phyloP scores from a whole-genome alignment of 345 rosid genomes.

The Sapria himalayana region DNA sequence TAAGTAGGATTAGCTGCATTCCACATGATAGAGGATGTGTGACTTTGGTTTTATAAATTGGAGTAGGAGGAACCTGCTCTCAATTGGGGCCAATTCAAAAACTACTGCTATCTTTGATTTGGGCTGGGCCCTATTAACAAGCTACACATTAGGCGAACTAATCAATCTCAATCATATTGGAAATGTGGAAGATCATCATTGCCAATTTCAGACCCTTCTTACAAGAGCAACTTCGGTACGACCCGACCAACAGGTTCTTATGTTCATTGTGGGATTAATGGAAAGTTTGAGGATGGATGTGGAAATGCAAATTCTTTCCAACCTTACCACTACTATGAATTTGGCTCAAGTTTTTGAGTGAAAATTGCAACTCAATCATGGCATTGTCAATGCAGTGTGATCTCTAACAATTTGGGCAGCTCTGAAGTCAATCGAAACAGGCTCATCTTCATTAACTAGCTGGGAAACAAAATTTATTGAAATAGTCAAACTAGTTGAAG shows the following conservation, averaged over 20 bases:
- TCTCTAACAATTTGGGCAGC: not conserved
- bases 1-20: not conserved
- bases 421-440: not conserved
- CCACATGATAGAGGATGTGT: not conserved
- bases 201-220: not conserved
- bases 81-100: not conserved
- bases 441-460: not conserved
- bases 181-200: not conserved
- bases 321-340: not conserved
- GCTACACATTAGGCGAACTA: not conserved
- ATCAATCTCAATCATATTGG: not conserved
- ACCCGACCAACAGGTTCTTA: not conserved
- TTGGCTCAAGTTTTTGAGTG: not conserved
- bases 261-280: not conserved
- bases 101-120: not conserved
- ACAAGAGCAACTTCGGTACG: not conserved
- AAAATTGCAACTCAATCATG: not conserved
- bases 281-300: not conserved
- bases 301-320: no score
- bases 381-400: not conserved
- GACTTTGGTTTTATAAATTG: not conserved
- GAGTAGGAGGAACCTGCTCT: not conserved
- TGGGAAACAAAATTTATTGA: not conserved
- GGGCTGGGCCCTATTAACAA: not conserved
- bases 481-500: no score